phyloP scores from a whole-genome alignment of 305 asterid species.

The Nicotiana rustica region DNA sequence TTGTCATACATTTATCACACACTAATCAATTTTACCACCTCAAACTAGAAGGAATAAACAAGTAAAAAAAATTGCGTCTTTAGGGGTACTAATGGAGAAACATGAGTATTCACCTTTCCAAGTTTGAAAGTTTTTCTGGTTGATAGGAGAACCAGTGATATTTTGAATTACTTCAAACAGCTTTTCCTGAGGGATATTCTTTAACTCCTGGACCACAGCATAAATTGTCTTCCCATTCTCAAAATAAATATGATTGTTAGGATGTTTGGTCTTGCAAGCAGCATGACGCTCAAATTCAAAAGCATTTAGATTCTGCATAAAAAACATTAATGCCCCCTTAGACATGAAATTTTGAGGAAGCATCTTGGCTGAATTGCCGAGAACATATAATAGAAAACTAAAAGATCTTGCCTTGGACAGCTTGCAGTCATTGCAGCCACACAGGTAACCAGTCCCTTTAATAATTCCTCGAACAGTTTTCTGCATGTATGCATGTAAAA shows the following conservation, averaged over 20 bases:
- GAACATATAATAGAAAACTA: neutral
- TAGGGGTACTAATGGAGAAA: neutral
- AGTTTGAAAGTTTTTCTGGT: constrained; percentile 58
- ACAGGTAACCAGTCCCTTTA: constrained; percentile 72
- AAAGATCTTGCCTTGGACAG: constrained; percentile 54
- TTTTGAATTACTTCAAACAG: constrained; percentile 64
- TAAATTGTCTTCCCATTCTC: constrained; percentile 77
- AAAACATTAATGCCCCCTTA: constrained; percentile 32
- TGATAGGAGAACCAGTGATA: constrained; percentile 63
- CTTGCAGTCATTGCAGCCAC: constrained; percentile 76
- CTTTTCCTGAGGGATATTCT: constrained; percentile 66
- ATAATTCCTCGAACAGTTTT: constrained; percentile 70
- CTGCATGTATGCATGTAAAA: constrained; percentile 50
- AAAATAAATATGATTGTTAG: constrained; percentile 82
- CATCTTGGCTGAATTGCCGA: neutral
- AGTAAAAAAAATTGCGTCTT: neutral
- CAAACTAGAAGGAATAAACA: neutral
- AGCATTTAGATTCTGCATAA: constrained; percentile 62
- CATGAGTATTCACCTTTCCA: constrained; percentile 70
- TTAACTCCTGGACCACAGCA: constrained; percentile 78
- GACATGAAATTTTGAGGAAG: constrained; percentile 14
- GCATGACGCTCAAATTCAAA: constrained; percentile 83
- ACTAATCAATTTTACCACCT: neutral
- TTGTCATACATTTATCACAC: neutral
- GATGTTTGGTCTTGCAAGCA: constrained; percentile 86